Percentiles rank a stretch among this genome's conserved stretches.
phyloP scores from a whole-genome alignment of 768 basidiomycete species.

The Rhodotorula babjevae region DNA sequence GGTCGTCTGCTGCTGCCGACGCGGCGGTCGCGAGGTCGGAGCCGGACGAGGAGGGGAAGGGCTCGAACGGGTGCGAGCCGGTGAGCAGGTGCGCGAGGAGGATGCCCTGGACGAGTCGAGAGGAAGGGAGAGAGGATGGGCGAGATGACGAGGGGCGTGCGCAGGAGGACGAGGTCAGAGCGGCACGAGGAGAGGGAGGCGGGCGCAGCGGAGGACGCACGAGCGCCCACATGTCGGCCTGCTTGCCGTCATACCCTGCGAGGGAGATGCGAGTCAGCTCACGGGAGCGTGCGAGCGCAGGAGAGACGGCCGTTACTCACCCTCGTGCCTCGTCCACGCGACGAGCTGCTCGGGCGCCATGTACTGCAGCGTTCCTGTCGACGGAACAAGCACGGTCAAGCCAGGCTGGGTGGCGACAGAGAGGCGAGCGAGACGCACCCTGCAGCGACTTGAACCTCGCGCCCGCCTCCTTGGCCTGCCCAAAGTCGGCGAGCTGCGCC shows the following conservation, averaged over 20 bases:
- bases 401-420: background rate
- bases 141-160: too few relatives aligned
- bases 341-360: constrained; percentile 18
- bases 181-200: too few relatives aligned
- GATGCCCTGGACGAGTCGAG: background rate
- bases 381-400: too few relatives aligned
- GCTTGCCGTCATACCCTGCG: constrained; percentile 14
- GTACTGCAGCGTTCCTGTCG: constrained; percentile 22
- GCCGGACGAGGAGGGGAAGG: background rate
- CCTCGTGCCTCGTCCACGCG: constrained; percentile 9
- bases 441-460: background rate
- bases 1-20: background rate
- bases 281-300: background rate
- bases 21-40: background rate
- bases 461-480: background rate
- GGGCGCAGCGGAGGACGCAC: background rate
- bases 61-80: constrained; percentile 3
- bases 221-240: constrained; percentile 5
- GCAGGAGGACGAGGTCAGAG: too few relatives aligned
- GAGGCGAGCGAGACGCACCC: background rate
- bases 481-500: constrained; percentile 26
- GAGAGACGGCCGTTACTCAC: background rate
- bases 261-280: background rate
- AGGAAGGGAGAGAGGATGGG: background rate
- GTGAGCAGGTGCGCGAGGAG: background rate